These are phyloP conservation scores for Trichophyton schoenleinii DNA, from an alignment of 2,329 filamentous ascomycete species.

Conservation along the genomic window DNA sequence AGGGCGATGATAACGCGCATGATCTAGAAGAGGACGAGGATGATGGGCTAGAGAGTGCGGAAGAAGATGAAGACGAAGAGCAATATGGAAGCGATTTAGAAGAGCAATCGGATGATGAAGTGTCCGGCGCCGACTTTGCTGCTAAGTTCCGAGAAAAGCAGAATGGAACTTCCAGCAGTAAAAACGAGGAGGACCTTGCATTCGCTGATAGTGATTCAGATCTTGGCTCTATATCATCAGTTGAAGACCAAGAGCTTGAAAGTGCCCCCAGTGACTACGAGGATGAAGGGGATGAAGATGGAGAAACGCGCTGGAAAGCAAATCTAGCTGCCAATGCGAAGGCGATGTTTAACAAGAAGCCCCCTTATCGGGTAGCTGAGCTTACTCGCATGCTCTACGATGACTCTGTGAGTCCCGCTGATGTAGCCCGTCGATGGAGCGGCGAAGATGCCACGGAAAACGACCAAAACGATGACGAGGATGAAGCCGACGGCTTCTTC, in stretches of 20 bases:
- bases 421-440: slow-evolving; percentile 69
- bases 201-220: slow-evolving; percentile 98
- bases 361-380: slow-evolving; percentile 65
- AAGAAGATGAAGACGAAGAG: slow-evolving; percentile 43
- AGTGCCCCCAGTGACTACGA: slow-evolving; percentile 42
- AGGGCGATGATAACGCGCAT: slow-evolving; percentile 39
- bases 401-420: slow-evolving; percentile 56
- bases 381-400: slow-evolving; percentile 85
- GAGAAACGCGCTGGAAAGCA: slow-evolving; percentile 71
- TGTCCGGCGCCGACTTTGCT: slow-evolving; percentile 32
- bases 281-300: slow-evolving; percentile 57
- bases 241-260: slow-evolving; percentile 44
- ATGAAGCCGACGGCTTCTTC: slow-evolving; percentile 56
- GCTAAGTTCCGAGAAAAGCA: slow-evolving; percentile 32
- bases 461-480: slow-evolving; percentile 28
- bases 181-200: slow-evolving; percentile 57
- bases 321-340: slow-evolving; percentile 67
- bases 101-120: slow-evolving; percentile 23
- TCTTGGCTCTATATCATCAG: slow-evolving; percentile 68
- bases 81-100: slow-evolving; percentile 25
- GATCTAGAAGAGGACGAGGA: slow-evolving; percentile 49
- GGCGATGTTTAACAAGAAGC: slow-evolving; percentile 55
- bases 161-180: slow-evolving; percentile 43
- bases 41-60: slow-evolving; percentile 36
- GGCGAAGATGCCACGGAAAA: slow-evolving; percentile 45